These are phyloP conservation scores for Oryza punctata DNA, from an alignment of 176 grass and related monocot species.

Conservation along the genomic window DNA sequence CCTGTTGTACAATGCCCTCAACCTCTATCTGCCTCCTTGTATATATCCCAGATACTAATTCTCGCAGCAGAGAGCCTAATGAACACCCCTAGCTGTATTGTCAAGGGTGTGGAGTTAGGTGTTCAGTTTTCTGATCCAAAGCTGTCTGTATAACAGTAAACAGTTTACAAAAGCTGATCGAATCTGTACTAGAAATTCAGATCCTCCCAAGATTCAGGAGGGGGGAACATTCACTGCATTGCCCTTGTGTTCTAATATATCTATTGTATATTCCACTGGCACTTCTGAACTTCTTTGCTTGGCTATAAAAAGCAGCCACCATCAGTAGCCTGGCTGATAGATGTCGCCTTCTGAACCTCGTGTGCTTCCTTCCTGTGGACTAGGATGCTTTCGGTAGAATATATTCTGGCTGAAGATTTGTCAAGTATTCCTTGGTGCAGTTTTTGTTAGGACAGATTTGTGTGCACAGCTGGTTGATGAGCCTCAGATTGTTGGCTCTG, in stretches of 20 bases:
- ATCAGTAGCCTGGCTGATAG: background rate
- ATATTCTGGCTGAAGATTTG: background rate
- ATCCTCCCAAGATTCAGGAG: conserved; percentile 1
- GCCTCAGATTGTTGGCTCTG: background rate
- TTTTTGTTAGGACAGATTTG: background rate
- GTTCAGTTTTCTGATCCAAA: conserved; percentile 13
- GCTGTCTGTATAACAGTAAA: conserved; percentile 23
- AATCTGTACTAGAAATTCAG: background rate
- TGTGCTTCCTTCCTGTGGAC: background rate
- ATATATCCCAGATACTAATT: conserved; percentile 58
- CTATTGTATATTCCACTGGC: background rate
- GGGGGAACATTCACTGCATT: background rate
- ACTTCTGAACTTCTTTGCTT: background rate
- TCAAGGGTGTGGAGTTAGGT: conserved; percentile 1
- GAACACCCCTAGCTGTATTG: conserved; percentile 34
- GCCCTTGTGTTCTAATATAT: background rate
- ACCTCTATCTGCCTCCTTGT: conserved; percentile 50
- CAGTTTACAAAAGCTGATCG: background rate
- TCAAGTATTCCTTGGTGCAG: background rate
- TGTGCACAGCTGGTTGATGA: background rate
- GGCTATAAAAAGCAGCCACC: background rate
- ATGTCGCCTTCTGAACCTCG: background rate
- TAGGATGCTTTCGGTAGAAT: conserved; percentile 4
- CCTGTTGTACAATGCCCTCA: conserved; percentile 53
- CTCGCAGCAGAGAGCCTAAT: conserved; percentile 20